Evolutionary conservation across 106 monocot genomes (phyloP).

Genomic region (Triglochin maritima): DNA sequence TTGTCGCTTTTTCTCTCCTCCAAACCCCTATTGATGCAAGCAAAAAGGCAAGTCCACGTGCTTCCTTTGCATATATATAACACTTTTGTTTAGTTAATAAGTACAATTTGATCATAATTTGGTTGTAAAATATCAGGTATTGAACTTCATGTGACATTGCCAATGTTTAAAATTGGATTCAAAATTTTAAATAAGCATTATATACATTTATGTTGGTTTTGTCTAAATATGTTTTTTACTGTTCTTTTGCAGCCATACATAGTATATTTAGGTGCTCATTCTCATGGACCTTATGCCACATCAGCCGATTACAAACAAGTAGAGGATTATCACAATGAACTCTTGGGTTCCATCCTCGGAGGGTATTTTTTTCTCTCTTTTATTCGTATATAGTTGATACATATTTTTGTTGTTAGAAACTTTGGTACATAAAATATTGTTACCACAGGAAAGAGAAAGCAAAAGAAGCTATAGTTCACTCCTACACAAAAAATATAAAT

Average conservation of each 20-base stretch:
- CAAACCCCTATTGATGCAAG: no score
- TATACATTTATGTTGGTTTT: no score
- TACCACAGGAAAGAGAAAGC: slow-evolving; percentile 45
- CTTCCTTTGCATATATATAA: no score
- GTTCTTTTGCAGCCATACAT: slow-evolving; percentile 34
- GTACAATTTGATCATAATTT: no score
- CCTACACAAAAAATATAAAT: slow-evolving; percentile 58
- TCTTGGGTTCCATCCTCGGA: slow-evolving; percentile 33
- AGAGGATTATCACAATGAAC: slow-evolving; percentile 30
- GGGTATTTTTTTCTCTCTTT: slow-evolving; percentile 18
- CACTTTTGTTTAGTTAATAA: no score
- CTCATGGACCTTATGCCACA: neutral
- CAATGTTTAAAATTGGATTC: no score
- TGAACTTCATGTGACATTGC: no score
- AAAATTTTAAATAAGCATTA: no score
- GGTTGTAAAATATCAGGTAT: no score
- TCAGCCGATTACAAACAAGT: slow-evolving; percentile 1
- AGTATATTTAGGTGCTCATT: slow-evolving; percentile 43
- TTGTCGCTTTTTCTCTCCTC: no score
- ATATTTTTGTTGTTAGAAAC: neutral
- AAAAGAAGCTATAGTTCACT: slow-evolving; percentile 51
- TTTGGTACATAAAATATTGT: neutral
- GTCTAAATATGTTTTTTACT: no score
- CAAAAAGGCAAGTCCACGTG: no score
- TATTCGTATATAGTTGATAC: neutral